Percentiles rank a stretch among this genome's conserved stretches.
Evolutionary conservation across 495 filamentous ascomycete species (phyloP).

Genomic region (Podospora appendiculata): DNA sequence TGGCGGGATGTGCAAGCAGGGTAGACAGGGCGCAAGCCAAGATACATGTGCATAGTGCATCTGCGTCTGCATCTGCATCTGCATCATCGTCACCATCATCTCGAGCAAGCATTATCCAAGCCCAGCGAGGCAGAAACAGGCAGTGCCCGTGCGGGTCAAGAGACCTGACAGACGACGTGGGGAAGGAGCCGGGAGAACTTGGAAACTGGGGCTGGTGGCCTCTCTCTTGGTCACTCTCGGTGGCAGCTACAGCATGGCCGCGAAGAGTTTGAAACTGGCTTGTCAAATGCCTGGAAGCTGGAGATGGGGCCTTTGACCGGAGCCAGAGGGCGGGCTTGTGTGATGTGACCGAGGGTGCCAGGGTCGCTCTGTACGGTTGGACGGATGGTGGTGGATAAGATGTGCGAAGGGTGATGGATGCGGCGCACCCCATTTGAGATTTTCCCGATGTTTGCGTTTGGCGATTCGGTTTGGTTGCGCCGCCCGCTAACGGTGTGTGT

Average conservation of each 20-base stretch:
- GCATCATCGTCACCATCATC: constrained; percentile 3
- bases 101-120: constrained; percentile 1
- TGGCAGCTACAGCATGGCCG: constrained; percentile 8
- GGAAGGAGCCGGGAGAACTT: constrained; percentile 1
- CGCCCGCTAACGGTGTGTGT: not conserved
- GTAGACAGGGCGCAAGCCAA: constrained; percentile 7
- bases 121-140: constrained; percentile 10
- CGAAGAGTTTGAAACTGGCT: constrained; percentile 16
- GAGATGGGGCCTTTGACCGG: constrained; percentile 2
- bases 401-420: not conserved
- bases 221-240: constrained; percentile 8
- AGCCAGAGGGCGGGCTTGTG: constrained; percentile 4
- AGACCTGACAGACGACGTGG: not conserved
- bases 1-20: constrained; percentile 8
- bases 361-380: not conserved
- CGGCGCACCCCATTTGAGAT: not conserved
- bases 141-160: constrained; percentile 4
- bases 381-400: not conserved
- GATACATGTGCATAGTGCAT: not conserved
- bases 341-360: not conserved
- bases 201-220: not conserved
- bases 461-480: constrained; percentile 10
- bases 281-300: constrained; percentile 5
- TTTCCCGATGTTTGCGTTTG: constrained; percentile 8
- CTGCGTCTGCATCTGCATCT: not conserved